Percentiles rank a stretch among this genome's conserved stretches.
phyloP scores from a whole-genome alignment of 306 rosid genomes.

The Chamaecrista fasciculata region DNA sequence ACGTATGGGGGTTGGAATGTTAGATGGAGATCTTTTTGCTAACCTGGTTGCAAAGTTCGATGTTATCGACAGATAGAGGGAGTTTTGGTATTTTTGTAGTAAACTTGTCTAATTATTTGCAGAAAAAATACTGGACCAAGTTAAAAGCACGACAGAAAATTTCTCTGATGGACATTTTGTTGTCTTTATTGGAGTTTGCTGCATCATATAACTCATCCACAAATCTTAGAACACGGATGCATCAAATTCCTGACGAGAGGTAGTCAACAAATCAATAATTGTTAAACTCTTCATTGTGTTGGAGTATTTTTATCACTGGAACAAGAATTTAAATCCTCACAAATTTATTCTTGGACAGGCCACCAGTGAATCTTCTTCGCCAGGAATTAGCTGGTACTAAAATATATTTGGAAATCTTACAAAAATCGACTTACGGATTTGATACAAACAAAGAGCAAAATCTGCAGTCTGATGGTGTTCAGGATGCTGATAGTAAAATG shows the following conservation, averaged over 20 bases:
- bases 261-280: conserved; percentile 25
- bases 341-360: conserved; percentile 61
- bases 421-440: conserved; percentile 70
- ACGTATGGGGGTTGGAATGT: conserved; percentile 15
- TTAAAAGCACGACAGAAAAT: conserved; percentile 70
- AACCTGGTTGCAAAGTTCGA: neutral
- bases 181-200: conserved; percentile 85
- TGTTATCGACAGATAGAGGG: conserved; percentile 12
- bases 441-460: conserved; percentile 38
- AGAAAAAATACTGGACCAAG: conserved; percentile 94
- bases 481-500: conserved; percentile 34
- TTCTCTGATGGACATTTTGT: conserved; percentile 75
- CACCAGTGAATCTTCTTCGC: conserved; percentile 93
- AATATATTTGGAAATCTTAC: conserved; percentile 84
- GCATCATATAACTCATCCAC: conserved; percentile 84
- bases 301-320: conserved; percentile 18
- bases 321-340: conserved; percentile 24
- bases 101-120: conserved; percentile 42
- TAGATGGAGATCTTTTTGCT: conserved; percentile 9
- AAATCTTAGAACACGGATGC: conserved; percentile 91
- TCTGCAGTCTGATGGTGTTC: conserved; percentile 28
- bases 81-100: conserved; percentile 10
- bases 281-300: conserved; percentile 6
- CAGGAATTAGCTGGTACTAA: conserved; percentile 87
- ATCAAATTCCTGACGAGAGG: conserved; percentile 84